Conservation (phyloP, 768 basidiomycete species). For the Paxillus ammoniavirescens region DNA sequence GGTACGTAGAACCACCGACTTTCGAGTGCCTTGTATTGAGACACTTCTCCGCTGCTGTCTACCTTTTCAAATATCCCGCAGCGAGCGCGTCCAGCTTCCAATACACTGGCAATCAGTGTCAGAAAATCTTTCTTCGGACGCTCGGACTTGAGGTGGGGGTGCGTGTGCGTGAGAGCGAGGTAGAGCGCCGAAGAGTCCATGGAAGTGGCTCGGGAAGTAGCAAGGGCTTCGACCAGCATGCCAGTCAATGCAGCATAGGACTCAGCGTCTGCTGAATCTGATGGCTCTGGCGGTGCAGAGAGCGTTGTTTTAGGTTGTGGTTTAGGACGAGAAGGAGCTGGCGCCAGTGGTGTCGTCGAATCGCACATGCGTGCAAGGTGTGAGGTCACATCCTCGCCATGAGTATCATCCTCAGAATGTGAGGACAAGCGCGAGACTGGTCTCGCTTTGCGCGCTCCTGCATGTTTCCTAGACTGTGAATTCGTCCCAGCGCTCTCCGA, state of each 20-base stretch:
- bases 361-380: constrained; percentile 1
- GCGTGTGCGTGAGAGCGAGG: constrained; percentile 48
- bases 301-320: neutral
- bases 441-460: neutral
- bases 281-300: neutral
- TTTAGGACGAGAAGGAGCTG: neutral
- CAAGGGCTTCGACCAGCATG: constrained; percentile 69
- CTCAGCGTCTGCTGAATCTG: constrained; percentile 17
- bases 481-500: neutral
- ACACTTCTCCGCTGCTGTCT: constrained; percentile 57
- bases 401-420: neutral
- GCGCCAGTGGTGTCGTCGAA: constrained; percentile 3
- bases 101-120: constrained; percentile 45
- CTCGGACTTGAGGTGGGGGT: constrained; percentile 47
- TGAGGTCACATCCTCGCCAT: neutral
- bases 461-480: neutral
- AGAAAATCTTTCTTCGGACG: constrained; percentile 44
- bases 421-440: constrained; percentile 12
- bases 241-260: constrained; percentile 52
- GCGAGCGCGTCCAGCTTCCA: constrained; percentile 43
- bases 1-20: constrained; percentile 74
- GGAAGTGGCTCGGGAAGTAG: constrained; percentile 69
- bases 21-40: constrained; percentile 47
- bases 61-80: constrained; percentile 73
- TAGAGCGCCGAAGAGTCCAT: constrained; percentile 55